Evolutionary conservation across 768 basidiomycete species (phyloP), one percentile per base, ranked within the genome.

Genomic region (Psilocybe cubensis): DNA sequence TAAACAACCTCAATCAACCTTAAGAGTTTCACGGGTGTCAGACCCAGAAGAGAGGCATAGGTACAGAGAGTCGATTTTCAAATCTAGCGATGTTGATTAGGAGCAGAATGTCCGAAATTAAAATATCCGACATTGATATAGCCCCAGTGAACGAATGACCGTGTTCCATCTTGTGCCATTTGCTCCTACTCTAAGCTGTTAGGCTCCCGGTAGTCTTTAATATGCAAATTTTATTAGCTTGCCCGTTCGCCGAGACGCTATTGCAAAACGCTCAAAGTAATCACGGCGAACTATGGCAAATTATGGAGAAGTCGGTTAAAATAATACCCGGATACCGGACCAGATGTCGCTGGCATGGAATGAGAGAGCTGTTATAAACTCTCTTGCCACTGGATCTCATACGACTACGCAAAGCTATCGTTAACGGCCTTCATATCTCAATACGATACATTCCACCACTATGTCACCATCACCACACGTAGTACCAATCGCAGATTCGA

Each of bases 401-500:
- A n/a, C n/a, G 44, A 49, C 48, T 23, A 47, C 45, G 9, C 28
- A 38, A 25, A 35, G 29, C 21, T 42, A 24, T 6, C 23, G 27
- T 38, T 24, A 35, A 58, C 25, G 23, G 33, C 54, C 20, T 44
- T 46, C 38, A 25, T 42, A 56, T 33, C 35, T 38, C 43, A 21
- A 24, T 27, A n/a, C 14, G 4, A 23, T 35, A 25, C 44, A 28
- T 24, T 47, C 35, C 20, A 51, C 28, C 27, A 62, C 54, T 44
- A 82, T 83, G 83, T 63, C 83, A 7, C 68, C 78, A 12, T 55
- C 63, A 57, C 66, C 70, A 21, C 72, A 81, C 50, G 70, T 80
- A 24, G 72, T 76, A 23, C 81, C 87, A 0, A 67, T 80, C 18
- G 74, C 75, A 25, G 74, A 77, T 57, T 91, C 89, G 0, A 81